phyloP scores from a whole-genome alignment of 1,139 yeast species.

The Debaryomyces robertsiae region DNA sequence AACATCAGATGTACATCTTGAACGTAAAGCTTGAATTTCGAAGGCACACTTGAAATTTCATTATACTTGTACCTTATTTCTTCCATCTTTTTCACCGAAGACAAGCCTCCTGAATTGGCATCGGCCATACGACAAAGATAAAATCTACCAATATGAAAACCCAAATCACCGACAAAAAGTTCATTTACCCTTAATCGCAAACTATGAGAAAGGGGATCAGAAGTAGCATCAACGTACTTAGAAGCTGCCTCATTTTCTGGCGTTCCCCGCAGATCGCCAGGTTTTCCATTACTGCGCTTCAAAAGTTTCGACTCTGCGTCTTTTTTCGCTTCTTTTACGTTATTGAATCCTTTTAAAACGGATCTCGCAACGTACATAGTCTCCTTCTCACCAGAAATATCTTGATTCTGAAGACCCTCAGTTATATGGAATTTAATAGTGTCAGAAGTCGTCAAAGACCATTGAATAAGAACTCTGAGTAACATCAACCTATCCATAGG shows the following conservation, averaged over 20 bases:
- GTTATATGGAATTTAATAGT: constrained; percentile 41
- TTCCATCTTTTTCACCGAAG: constrained; percentile 38
- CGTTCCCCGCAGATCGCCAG: constrained; percentile 8
- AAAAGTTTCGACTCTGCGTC: constrained; percentile 36
- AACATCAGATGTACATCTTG: constrained; percentile 48
- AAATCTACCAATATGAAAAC: constrained; percentile 49
- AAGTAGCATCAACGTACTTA: constrained; percentile 45
- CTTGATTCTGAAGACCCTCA: constrained; percentile 35
- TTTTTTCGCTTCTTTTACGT: constrained; percentile 33
- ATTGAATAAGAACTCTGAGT: constrained; percentile 48
- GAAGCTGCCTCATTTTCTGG: constrained; percentile 26
- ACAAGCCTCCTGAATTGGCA: constrained; percentile 41
- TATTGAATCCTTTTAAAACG: constrained; percentile 39
- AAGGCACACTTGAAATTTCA: constrained; percentile 27
- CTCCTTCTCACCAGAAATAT: constrained; percentile 48
- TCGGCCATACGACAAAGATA: constrained; percentile 48
- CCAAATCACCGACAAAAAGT: constrained; percentile 49
- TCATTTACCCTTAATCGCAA: constrained; percentile 44
- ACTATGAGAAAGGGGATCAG: constrained; percentile 43
- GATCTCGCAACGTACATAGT: constrained; percentile 47
- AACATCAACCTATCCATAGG: constrained; percentile 52
- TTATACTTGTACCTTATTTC: constrained; percentile 23
- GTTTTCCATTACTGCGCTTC: constrained; percentile 23
- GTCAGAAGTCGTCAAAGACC: constrained; percentile 52
- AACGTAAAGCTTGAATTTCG: constrained; percentile 52